These are phyloP conservation scores for Starmera amethionina DNA, from an alignment of 805 yeast species.

Conservation along the genomic window DNA sequence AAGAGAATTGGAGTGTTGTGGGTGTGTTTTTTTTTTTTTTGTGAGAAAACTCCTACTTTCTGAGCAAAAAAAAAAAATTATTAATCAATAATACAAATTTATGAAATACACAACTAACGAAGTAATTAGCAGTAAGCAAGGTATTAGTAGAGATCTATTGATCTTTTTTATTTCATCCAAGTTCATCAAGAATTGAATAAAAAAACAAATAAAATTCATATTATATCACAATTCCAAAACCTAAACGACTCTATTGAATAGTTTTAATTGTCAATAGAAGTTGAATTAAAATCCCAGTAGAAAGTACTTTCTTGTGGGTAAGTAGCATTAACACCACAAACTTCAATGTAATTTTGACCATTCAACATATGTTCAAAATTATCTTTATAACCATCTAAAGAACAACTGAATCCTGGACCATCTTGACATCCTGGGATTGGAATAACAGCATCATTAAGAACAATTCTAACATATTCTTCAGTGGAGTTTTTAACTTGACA, in stretches of 20 bases:
- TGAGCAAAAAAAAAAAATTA: too few relatives aligned
- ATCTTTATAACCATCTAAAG: slow-evolving; percentile 23
- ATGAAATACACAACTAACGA: too few relatives aligned
- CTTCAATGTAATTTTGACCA: slow-evolving; percentile 20
- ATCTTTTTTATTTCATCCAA: too few relatives aligned
- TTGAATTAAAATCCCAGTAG: slow-evolving; percentile 15
- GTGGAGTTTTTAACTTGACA: slow-evolving; percentile 25
- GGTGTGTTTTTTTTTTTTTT: too few relatives aligned
- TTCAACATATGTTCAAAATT: slow-evolving; percentile 22
- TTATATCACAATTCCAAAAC: too few relatives aligned
- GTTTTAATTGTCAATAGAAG: slow-evolving; percentile 10
- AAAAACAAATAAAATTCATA: too few relatives aligned
- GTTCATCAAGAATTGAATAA: too few relatives aligned
- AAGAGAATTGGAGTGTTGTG: not conserved
- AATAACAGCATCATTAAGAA: slow-evolving; percentile 44
- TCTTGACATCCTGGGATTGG: slow-evolving; percentile 37
- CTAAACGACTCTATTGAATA: too few relatives aligned
- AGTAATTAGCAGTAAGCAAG: too few relatives aligned
- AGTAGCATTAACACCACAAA: slow-evolving; percentile 20
- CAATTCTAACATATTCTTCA: slow-evolving; percentile 32
- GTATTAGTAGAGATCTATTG: too few relatives aligned
- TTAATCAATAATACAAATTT: too few relatives aligned
- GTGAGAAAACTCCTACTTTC: too few relatives aligned
- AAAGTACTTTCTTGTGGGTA: slow-evolving; percentile 11
- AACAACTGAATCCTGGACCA: slow-evolving; percentile 48